A percentile compares a stretch with the other conserved stretches of the same genome.
These are phyloP conservation scores for Dendrobium chrysotoxum DNA, from an alignment of 106 monocot species.

Conservation along the genomic window DNA sequence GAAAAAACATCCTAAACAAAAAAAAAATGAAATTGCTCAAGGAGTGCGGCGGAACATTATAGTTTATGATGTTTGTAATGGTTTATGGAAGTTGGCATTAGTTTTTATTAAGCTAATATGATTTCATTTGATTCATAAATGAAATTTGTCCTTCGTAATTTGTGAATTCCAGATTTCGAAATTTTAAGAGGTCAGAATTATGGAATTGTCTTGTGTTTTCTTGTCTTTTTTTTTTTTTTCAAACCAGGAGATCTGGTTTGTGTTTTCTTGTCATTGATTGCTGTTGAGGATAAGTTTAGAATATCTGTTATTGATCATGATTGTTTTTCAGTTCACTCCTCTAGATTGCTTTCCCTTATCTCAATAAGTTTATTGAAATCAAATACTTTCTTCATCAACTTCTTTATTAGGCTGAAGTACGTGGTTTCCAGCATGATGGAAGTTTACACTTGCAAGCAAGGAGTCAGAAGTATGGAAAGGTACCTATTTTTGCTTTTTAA, in stretches of 20 bases:
- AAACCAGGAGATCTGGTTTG: no score
- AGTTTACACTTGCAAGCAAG: conserved; percentile 93
- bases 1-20: no score
- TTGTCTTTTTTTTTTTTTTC: no score
- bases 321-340: not conserved
- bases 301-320: not conserved
- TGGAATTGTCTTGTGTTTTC: no score
- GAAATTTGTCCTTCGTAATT: no score
- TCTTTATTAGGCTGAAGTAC: conserved; percentile 83
- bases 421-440: conserved; percentile 97
- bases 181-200: no score
- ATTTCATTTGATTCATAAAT: not conserved
- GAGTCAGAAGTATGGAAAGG: conserved; percentile 99
- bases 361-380: not conserved
- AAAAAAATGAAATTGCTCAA: no score
- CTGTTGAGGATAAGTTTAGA: not conserved
- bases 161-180: no score
- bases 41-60: no score
- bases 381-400: not conserved
- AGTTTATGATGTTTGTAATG: no score
- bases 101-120: not conserved
- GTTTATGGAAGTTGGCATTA: no score
- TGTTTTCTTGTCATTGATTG: not conserved
- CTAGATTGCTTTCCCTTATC: not conserved
- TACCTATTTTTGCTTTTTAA: conserved; percentile 10